Base-by-base conservation (phyloP, 441 rosid genomes). In the Dalechampia spathulata region DNA sequence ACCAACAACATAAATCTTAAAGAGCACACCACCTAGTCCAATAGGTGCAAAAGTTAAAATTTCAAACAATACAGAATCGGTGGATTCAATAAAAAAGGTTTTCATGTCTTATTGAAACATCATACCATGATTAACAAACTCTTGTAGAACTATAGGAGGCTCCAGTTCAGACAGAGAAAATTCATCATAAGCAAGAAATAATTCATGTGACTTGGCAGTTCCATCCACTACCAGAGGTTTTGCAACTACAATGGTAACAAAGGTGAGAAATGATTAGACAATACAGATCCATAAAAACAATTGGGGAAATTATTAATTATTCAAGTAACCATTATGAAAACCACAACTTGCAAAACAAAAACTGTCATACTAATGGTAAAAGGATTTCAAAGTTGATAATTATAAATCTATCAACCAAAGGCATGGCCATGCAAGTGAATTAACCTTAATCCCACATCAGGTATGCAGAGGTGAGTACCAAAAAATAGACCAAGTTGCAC, bases 171-270 rank as follows among this genome's bases (percentile, higher is more conserved):
- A 72, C 49, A 87, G 86, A 23, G 96, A 85, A 54, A 36, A 74
- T 61, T 62, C 73, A 77, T 90, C 92, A 63, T 83, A 82, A 15
- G 82, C 88, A 50, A 85, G 88, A 63, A 68, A 85, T 51, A 85
- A 38, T 67, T 82, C 70, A 45, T 87, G 97, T 3, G 97, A 87
- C 79, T 83, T 90, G 43, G 92, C 74, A 66, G 82, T 87, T 75
- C 98, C 98, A 76, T 90, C 98, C 57, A 82, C 92, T 57, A 85
- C 66, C 42, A 87, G 83, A 21, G 96, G 98, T 72, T 90, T 90
- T 60, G 94, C 98, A 56, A 90, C 98, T 79, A 58, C 36, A 72
- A 65, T 41, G 3, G 28, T 17, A 38, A 68, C 46, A 56, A 3
- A 46, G 49, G n/a, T n/a, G n/a, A 17, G 51, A 58, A 55, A 25